Percentiles rank a stretch among this genome's conserved stretches.
phyloP scores from a whole-genome alignment of 2,329 filamentous ascomycete genomes.

The Scytalidium sp. region DNA sequence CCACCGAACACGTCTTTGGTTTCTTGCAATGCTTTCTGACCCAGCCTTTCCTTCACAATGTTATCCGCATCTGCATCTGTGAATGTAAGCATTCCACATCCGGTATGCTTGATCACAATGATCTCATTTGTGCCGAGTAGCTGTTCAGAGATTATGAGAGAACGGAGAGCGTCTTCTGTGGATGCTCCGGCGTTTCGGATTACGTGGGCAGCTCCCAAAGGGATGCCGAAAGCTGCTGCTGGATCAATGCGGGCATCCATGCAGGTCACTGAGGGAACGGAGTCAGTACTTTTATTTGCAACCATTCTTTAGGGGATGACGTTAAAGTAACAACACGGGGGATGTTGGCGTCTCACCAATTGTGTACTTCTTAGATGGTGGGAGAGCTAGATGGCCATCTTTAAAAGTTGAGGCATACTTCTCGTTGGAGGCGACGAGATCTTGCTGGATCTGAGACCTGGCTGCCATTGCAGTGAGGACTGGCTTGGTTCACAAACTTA shows the following conservation, averaged over 20 bases:
- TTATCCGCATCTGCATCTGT: conserved; percentile 53
- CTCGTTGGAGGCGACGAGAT: conserved; percentile 54
- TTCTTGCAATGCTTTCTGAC: conserved; percentile 32
- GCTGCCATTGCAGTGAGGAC: not conserved
- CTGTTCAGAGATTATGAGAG: conserved; percentile 75
- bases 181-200: conserved; percentile 72
- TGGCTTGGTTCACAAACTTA: no score
- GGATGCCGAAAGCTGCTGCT: conserved; percentile 64
- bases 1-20: not conserved
- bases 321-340: conserved; percentile 11
- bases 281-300: no score
- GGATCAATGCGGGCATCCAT: conserved; percentile 79
- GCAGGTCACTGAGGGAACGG: conserved; percentile 58
- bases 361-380: conserved; percentile 67
- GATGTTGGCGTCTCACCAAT: conserved; percentile 43
- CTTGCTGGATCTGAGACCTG: conserved; percentile 45
- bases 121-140: conserved; percentile 75
- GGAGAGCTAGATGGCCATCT: conserved; percentile 63
- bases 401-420: conserved; percentile 57
- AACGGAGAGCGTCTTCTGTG: conserved; percentile 67
- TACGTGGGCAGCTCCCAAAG: conserved; percentile 74
- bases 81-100: conserved; percentile 71
- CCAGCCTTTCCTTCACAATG: conserved; percentile 57
- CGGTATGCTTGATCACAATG: conserved; percentile 48
- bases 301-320: no score